phyloP scores from a whole-genome alignment of 768 basidiomycete species.

The Pholiota molesta region DNA sequence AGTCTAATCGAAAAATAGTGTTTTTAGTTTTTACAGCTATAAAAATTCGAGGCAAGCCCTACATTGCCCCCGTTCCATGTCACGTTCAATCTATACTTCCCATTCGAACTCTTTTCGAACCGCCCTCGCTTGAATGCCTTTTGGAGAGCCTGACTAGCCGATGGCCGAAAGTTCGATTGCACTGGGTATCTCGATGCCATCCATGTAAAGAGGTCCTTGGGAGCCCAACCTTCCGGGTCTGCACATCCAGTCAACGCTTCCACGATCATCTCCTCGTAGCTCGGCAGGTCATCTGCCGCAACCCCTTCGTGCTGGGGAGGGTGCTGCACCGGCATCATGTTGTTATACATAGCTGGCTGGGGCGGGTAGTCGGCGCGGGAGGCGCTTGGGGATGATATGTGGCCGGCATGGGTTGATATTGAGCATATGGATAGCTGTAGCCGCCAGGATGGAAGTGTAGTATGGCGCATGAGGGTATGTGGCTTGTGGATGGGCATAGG shows the following conservation, averaged over 20 bases:
- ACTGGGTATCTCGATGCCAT: slow-evolving; percentile 84
- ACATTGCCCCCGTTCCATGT: slow-evolving; percentile 85
- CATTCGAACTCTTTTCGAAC: slow-evolving; percentile 72
- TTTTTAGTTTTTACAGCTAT: neutral
- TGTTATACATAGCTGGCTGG: slow-evolving; percentile 22
- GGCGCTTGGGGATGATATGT: slow-evolving; percentile 40
- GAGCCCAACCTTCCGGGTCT: slow-evolving; percentile 77
- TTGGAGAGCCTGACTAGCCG: slow-evolving; percentile 86
- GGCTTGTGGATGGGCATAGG: slow-evolving; percentile 48
- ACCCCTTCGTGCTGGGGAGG: slow-evolving; percentile 29
- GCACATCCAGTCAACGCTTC: slow-evolving; percentile 69
- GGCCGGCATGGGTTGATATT: slow-evolving; percentile 45
- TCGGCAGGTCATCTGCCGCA: slow-evolving; percentile 64
- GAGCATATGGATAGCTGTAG: slow-evolving; percentile 45
- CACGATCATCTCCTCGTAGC: slow-evolving; percentile 92
- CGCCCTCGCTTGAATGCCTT: slow-evolving; percentile 85
- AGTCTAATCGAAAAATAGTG: slow-evolving; percentile 46
- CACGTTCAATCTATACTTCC: slow-evolving; percentile 76
- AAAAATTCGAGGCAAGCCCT: slow-evolving; percentile 30
- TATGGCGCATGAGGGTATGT: slow-evolving; percentile 72
- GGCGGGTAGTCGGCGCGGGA: slow-evolving; percentile 27
- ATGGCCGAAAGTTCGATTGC: slow-evolving; percentile 88
- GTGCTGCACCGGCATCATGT: slow-evolving; percentile 21
- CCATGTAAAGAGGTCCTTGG: slow-evolving; percentile 84
- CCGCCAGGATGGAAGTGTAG: slow-evolving; percentile 53